These are phyloP conservation scores for Musa beccarii DNA, from an alignment of 176 grass and related monocot species.

Conservation along the genomic window DNA sequence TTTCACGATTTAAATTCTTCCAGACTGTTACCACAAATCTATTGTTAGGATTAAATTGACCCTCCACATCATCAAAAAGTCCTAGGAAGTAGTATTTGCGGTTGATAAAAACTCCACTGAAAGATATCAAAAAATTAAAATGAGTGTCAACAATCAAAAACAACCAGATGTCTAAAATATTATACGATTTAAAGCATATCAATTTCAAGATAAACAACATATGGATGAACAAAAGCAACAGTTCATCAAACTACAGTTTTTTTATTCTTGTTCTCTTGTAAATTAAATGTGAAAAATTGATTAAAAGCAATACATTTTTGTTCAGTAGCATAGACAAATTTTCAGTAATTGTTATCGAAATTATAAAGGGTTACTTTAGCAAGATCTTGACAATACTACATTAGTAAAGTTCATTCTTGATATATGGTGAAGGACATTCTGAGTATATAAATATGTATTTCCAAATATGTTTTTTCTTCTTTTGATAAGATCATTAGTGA, in stretches of 20 bases:
- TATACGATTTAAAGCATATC: too few relatives aligned
- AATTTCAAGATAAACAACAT: too few relatives aligned
- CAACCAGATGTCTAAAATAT: background rate
- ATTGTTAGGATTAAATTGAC: conserved; percentile 90
- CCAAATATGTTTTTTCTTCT: too few relatives aligned
- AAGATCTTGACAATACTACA: background rate
- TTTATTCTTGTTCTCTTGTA: background rate
- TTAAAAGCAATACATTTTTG: background rate
- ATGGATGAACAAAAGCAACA: background rate
- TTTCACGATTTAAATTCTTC: background rate
- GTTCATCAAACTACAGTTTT: background rate
- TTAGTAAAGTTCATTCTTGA: background rate
- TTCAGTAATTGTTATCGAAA: background rate
- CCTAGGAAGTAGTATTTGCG: conserved; percentile 88
- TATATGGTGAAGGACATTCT: too few relatives aligned
- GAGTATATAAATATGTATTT: too few relatives aligned
- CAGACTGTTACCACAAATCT: conserved; percentile 74
- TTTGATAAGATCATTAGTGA: too few relatives aligned
- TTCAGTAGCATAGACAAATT: background rate
- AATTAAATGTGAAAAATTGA: background rate
- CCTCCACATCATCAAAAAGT: conserved; percentile 58
- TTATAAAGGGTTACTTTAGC: background rate
- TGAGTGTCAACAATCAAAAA: conserved; percentile 7
- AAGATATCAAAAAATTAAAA: conserved; percentile 27
- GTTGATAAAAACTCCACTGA: conserved; percentile 95